Conservation (phyloP, 164 flowering plant species). For the Vitis rupestris region DNA sequence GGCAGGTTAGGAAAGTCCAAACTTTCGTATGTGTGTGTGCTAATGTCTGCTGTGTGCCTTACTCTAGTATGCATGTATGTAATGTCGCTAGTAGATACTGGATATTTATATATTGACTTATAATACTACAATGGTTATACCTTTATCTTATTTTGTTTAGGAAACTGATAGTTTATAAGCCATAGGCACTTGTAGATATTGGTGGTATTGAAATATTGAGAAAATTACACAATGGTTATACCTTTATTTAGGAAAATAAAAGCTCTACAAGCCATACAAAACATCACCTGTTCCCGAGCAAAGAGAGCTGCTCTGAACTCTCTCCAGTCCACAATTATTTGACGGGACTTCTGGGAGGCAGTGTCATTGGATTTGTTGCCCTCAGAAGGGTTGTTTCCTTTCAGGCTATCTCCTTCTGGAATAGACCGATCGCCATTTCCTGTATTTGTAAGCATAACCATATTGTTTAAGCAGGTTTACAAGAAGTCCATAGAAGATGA, state of each 20-base stretch:
- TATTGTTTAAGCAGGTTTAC: neutral
- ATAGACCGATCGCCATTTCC: constrained; percentile 48
- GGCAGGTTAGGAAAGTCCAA: too few species aligned
- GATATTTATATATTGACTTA: too few species aligned
- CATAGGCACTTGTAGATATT: too few species aligned
- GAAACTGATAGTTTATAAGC: too few species aligned
- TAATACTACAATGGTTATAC: too few species aligned
- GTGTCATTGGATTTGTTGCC: constrained; percentile 44
- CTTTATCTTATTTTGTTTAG: too few species aligned
- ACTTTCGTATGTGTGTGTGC: too few species aligned
- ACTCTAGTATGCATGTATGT: too few species aligned
- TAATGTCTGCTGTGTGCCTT: too few species aligned
- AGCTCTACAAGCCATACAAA: neutral
- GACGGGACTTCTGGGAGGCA: constrained; percentile 39
- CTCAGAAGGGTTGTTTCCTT: constrained; percentile 40
- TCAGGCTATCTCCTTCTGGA: constrained; percentile 54
- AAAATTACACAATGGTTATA: neutral
- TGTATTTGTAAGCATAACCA: constrained; percentile 13
- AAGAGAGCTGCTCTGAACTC: constrained; percentile 74
- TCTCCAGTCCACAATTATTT: constrained; percentile 69
- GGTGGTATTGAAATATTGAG: too few species aligned
- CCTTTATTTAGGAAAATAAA: constrained; percentile 5
- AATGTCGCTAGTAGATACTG: too few species aligned
- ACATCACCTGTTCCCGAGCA: constrained; percentile 60
- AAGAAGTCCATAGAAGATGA: neutral